Base-by-base conservation (phyloP, 2,329 filamentous ascomycete species). In the Penicillium sp. region DNA sequence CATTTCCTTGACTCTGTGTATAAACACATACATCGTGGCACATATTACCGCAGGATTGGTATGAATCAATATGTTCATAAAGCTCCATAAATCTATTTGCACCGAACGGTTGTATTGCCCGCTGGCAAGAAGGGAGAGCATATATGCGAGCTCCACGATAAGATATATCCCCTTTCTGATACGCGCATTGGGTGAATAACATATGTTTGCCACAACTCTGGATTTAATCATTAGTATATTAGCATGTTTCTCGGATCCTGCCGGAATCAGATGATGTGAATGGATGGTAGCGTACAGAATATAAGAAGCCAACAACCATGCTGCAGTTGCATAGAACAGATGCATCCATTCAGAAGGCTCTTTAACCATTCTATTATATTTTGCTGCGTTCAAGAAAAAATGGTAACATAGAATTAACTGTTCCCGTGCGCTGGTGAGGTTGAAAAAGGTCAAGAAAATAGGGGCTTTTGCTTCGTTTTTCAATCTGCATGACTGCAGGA, bases 351-450 rank as follows among this genome's bases (percentile, higher is more conserved):
- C n/a, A 3, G 16, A 10, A 11, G n/a, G 3, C 1, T 37, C 16
- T n/a, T 3, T 6, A 2, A 37, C 16, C 3, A 8, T n/a, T 8
- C 1, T 1, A 1, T 0, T 37, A n/a, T 37, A n/a, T 4, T 10
- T 8, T 37, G 6, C 16, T 8, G 1, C 16, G 1, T 37, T 3
- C 16, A 10, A 39, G n/a, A 8, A 4, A 5, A 19, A 19, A 10
- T 39, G 0, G 5, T 33, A 33, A 33, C 13, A 33, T 0, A 14
- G 14, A 2, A 3, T 11, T 4, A 19, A 11, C 35, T 39, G 35
- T 2, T n/a, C 1, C n/a, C 0, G 1, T 19, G 35, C 35, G 1
- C 35, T 39, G 35, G 19, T 1, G 35, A 39, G 1, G 11, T 9
- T 39, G 35, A 19, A 19, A 19, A 39, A 19, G 0, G 19, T 0